Conservation (phyloP, 805 yeast genomes). For the Myxozyma lipomycoides region DNA sequence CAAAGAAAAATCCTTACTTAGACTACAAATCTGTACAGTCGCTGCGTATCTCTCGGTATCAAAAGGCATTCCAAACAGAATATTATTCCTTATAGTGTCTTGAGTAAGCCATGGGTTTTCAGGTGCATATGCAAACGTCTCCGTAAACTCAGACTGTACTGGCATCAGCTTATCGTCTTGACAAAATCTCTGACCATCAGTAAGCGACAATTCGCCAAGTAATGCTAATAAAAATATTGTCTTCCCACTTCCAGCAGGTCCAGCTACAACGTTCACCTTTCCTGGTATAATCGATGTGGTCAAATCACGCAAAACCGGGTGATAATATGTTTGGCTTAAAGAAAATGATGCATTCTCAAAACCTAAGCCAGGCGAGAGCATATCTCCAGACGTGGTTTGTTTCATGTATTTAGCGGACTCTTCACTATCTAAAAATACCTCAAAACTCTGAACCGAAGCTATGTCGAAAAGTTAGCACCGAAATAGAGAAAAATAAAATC, state of each 20-base stretch:
- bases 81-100: slow-evolving; percentile 81
- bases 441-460: slow-evolving; percentile 80
- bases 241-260: slow-evolving; percentile 95
- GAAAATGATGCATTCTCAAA: slow-evolving; percentile 71
- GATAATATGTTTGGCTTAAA: slow-evolving; percentile 74
- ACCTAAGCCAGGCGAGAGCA: slow-evolving; percentile 64
- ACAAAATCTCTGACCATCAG: slow-evolving; percentile 57
- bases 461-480: too few species aligned
- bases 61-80: slow-evolving; percentile 69
- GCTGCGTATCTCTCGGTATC: slow-evolving; percentile 69
- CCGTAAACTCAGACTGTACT: slow-evolving; percentile 59
- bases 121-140: slow-evolving; percentile 92
- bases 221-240: slow-evolving; percentile 85
- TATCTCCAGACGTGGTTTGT: slow-evolving; percentile 50
- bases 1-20: slow-evolving; percentile 80
- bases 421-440: slow-evolving; percentile 69
- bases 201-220: slow-evolving; percentile 85
- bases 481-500: too few species aligned
- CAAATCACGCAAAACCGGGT: slow-evolving; percentile 54
- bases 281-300: slow-evolving; percentile 66
- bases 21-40: slow-evolving; percentile 85
- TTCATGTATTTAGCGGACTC: slow-evolving; percentile 88
- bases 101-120: slow-evolving; percentile 95
- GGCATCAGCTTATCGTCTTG: slow-evolving; percentile 39
- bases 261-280: slow-evolving; percentile 84